Conservation (phyloP, 768 basidiomycete species). For the Hysterangium stoloniferum region DNA sequence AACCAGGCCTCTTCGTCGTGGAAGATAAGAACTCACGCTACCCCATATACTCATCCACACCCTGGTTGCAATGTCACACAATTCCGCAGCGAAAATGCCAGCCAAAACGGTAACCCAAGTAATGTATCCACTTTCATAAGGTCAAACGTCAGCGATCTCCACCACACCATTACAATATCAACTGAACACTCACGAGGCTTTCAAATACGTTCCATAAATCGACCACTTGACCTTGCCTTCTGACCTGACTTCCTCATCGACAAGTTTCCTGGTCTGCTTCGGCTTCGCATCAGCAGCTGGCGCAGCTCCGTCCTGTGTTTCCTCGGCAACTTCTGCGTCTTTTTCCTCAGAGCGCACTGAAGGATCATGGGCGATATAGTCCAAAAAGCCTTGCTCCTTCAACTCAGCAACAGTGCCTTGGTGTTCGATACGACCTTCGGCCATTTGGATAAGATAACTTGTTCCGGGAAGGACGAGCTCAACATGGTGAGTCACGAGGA, state of each 20-base stretch:
- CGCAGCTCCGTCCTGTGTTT: slow-evolving; percentile 15
- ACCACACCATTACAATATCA: not conserved
- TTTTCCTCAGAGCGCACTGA: slow-evolving; percentile 19
- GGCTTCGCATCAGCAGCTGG: not conserved
- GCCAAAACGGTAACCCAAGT: slow-evolving; percentile 15
- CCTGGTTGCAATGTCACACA: slow-evolving; percentile 15
- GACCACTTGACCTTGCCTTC: slow-evolving; percentile 18
- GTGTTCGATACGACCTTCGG: slow-evolving; percentile 73
- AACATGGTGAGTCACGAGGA: slow-evolving; percentile 72
- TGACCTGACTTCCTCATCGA: slow-evolving; percentile 17
- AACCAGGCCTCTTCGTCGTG: too few relatives aligned
- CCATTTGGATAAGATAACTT: slow-evolving; percentile 66
- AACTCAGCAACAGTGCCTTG: slow-evolving; percentile 65
- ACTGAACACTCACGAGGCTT: slow-evolving; percentile 13
- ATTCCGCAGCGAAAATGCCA: slow-evolving; percentile 11
- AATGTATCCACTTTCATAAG: slow-evolving; percentile 14
- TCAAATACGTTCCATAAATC: slow-evolving; percentile 20
- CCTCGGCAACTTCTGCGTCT: slow-evolving; percentile 19
- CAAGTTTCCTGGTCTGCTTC: slow-evolving; percentile 12
- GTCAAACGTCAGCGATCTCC: not conserved
- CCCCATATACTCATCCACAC: slow-evolving; percentile 27
- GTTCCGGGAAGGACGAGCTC: slow-evolving; percentile 73
- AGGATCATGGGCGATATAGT: slow-evolving; percentile 34
- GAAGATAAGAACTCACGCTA: not conserved
- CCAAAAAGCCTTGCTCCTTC: slow-evolving; percentile 50